These are phyloP conservation scores for Starmerella sp. DNA, from an alignment of 805 yeast species.

Conservation along the genomic window DNA sequence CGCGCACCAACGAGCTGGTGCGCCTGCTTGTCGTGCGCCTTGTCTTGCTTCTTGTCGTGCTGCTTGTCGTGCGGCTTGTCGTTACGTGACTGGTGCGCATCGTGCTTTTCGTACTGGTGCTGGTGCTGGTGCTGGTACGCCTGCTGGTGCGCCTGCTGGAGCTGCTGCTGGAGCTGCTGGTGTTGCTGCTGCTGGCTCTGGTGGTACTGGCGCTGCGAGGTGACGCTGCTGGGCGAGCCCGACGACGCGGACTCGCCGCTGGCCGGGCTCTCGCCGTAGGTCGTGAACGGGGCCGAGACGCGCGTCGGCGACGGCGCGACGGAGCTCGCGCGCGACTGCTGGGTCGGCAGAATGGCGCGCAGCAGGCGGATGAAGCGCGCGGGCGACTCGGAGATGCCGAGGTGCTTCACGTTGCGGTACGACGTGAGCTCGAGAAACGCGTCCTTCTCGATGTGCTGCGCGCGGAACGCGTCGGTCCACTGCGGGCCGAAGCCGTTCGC, in stretches of 20 bases:
- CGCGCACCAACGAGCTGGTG: constrained; percentile 16
- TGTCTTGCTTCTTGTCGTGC: neutral
- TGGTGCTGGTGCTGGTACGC: neutral
- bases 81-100: too few relatives aligned
- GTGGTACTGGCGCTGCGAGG: neutral
- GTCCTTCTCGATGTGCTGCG: constrained; percentile 48
- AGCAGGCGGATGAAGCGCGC: constrained; percentile 46
- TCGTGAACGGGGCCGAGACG: neutral
- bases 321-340: neutral
- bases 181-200: neutral
- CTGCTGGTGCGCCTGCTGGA: neutral
- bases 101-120: neutral
- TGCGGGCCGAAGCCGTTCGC: constrained; percentile 54
- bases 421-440: constrained; percentile 56
- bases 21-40: neutral
- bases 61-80: neutral
- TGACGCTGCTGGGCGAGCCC: neutral
- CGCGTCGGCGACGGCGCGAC: constrained; percentile 4
- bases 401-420: constrained; percentile 46
- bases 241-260: neutral
- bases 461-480: constrained; percentile 59
- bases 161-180: neutral
- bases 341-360: constrained; percentile 31
- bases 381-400: constrained; percentile 38
- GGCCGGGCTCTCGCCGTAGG: neutral